Evolutionary conservation across 106 monocot species (phyloP).

Genomic region (Allium cepa): DNA sequence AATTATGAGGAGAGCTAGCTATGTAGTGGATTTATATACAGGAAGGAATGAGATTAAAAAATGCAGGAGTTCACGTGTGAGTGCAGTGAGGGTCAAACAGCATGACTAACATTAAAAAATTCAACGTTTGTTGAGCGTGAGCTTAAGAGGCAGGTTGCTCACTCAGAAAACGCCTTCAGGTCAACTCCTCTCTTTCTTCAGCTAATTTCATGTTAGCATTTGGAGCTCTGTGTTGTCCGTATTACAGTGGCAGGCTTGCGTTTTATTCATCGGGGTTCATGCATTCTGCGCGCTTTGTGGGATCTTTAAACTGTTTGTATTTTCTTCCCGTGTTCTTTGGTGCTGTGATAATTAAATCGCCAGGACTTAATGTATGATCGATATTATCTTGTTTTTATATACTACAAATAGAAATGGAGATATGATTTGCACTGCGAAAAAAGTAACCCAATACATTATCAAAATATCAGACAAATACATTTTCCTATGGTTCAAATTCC

Average conservation of each 20-base stretch:
- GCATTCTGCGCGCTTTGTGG: neutral
- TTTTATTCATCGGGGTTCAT: neutral
- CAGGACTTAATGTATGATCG: too few species aligned
- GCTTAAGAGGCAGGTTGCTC: slow-evolving; percentile 58
- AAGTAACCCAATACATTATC: too few species aligned
- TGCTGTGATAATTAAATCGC: neutral
- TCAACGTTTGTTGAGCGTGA: slow-evolving; percentile 65
- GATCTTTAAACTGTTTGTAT: neutral
- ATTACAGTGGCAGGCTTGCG: neutral
- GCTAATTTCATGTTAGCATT: neutral
- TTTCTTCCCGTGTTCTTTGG: slow-evolving; percentile 12
- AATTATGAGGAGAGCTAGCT: neutral
- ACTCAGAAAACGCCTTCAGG: slow-evolving; percentile 52
- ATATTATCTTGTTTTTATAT: too few species aligned
- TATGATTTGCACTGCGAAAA: too few species aligned
- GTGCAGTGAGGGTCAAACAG: slow-evolving; percentile 19
- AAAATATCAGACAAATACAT: too few species aligned
- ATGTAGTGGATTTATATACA: neutral
- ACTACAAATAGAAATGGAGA: too few species aligned
- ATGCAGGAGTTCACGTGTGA: slow-evolving; percentile 32
- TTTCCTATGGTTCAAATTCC: too few species aligned
- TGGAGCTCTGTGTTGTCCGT: neutral
- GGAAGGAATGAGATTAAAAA: neutral
- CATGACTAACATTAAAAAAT: slow-evolving; percentile 64
- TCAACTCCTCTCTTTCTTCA: slow-evolving; percentile 37